These are phyloP conservation scores for Beta vulgaris DNA, from an alignment of 148 eudicot species.

Conservation along the genomic window DNA sequence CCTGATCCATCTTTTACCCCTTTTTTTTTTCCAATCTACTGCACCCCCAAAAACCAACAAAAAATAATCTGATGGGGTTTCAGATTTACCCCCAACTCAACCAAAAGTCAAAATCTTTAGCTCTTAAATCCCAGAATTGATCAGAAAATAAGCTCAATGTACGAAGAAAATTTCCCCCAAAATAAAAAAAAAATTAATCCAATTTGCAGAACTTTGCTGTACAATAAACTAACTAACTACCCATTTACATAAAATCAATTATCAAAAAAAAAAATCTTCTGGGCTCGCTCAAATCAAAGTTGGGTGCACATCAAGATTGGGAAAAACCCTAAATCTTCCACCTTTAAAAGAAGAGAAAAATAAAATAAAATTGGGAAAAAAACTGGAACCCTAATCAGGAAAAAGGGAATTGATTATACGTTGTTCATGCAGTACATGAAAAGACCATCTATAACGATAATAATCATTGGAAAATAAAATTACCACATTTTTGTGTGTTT, in stretches of 20 bases:
- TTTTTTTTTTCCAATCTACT: slow-evolving; percentile 16
- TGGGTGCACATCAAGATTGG: slow-evolving; percentile 9
- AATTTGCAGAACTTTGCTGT: slow-evolving; percentile 22
- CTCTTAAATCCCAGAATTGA: slow-evolving; percentile 10
- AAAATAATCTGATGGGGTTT: slow-evolving; percentile 4
- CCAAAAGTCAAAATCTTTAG: slow-evolving; percentile 18
- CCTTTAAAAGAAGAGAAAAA: neutral
- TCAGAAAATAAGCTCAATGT: neutral
- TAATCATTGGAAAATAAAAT: neutral
- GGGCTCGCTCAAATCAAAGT: neutral
- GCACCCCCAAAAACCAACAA: slow-evolving; percentile 16
- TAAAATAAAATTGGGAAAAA: neutral
- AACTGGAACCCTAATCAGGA: slow-evolving; percentile 27
- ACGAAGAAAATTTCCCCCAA: neutral
- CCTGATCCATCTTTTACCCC: slow-evolving; percentile 57
- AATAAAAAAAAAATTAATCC: slow-evolving; percentile 18
- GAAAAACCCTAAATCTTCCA: slow-evolving; percentile 34
- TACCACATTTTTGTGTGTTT: slow-evolving; percentile 17
- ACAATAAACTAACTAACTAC: slow-evolving; percentile 7
- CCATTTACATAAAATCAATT: neutral
- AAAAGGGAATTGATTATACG: slow-evolving; percentile 11
- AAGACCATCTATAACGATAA: neutral
- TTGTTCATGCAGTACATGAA: slow-evolving; percentile 17
- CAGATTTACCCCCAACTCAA: slow-evolving; percentile 25
- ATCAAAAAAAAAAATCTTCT: neutral